Evolutionary conservation across 2,329 filamentous ascomycete genomes (phyloP), one percentile per base, ranked within the genome.

Genomic region (Colletotrichum kahawae): DNA sequence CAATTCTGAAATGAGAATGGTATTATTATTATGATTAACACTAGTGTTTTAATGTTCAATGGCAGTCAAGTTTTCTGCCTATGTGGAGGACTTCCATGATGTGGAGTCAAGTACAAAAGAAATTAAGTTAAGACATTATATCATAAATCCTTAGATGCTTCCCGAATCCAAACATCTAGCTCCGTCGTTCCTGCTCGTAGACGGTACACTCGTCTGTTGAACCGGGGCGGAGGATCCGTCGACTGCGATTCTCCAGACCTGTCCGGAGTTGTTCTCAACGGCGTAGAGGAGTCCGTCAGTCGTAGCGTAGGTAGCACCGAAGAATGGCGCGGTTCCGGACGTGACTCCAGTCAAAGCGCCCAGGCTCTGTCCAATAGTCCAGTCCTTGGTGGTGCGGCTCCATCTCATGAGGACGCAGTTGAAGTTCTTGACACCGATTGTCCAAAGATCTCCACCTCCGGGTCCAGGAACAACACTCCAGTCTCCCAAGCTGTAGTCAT

Each of bases 221-320:
- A 65, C 7, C 4, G 57, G 56, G 2, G 66, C 4, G 1, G 51
- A 33, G 7, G 36, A 10, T 14, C 18, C 38, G n/a, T 31, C 68
- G 24, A 79, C 43, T 9, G 77, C 60, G 36, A 80, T 79, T 21
- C 70, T 67, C 77, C 77, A 80, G 62, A 79, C 77, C 68, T 79
- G 72, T 13, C 78, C 78, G 18, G 65, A 77, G 31, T 21, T 57
- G 70, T 79, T 79, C 75, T 79, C 78, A 16, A 70, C 67, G 18
- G 74, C 78, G 56, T 76, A 80, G 33, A 80, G 66, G 56, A 27
- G 72, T 2, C 77, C 77, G 27, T 76, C 69, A 6, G 38, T 70
- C 16, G 73, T 72, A 2, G 77, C 77, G 69, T 79, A 80, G 9
- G 74, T 74, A 18, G 78, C 78, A 5, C 76, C 77, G 64, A 60